phyloP scores from a whole-genome alignment of 805 yeast species.

The Metschnikowia continentalis region DNA sequence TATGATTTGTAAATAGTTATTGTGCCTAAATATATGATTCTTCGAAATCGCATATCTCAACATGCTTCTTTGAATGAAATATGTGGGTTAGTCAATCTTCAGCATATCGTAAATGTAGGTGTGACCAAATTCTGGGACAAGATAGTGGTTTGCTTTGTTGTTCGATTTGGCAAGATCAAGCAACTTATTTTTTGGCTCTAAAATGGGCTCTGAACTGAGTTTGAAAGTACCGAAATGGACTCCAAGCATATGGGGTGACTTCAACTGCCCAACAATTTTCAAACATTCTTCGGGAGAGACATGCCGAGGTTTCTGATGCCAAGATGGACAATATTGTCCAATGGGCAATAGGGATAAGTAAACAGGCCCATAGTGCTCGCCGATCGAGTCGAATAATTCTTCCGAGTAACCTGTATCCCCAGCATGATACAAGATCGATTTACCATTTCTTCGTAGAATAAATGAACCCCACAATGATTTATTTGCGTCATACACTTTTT shows the following conservation, averaged over 20 bases:
- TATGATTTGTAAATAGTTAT: constrained; percentile 1
- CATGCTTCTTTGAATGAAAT: neutral
- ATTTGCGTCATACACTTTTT: constrained; percentile 77
- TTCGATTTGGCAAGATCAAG: constrained; percentile 42
- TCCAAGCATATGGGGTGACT: constrained; percentile 66
- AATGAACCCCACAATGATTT: constrained; percentile 87
- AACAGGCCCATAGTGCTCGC: constrained; percentile 54
- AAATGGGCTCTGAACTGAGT: constrained; percentile 78
- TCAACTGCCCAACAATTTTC: constrained; percentile 58
- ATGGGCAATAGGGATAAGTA: constrained; percentile 76
- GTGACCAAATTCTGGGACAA: constrained; percentile 73
- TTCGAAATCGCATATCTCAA: neutral
- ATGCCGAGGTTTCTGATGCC: constrained; percentile 92
- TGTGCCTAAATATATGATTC: neutral
- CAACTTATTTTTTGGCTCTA: constrained; percentile 72
- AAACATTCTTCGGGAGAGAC: constrained; percentile 77
- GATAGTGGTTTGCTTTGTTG: constrained; percentile 36
- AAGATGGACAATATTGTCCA: constrained; percentile 91
- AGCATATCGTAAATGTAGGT: constrained; percentile 52
- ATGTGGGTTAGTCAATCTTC: neutral
- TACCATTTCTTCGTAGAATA: constrained; percentile 58
- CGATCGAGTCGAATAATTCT: constrained; percentile 67
- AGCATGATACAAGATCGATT: constrained; percentile 80
- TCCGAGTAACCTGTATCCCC: constrained; percentile 92
- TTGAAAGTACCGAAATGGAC: constrained; percentile 97